Conservation (phyloP, 2,329 filamentous ascomycete genomes). For the Cladobotryum protrusum region DNA sequence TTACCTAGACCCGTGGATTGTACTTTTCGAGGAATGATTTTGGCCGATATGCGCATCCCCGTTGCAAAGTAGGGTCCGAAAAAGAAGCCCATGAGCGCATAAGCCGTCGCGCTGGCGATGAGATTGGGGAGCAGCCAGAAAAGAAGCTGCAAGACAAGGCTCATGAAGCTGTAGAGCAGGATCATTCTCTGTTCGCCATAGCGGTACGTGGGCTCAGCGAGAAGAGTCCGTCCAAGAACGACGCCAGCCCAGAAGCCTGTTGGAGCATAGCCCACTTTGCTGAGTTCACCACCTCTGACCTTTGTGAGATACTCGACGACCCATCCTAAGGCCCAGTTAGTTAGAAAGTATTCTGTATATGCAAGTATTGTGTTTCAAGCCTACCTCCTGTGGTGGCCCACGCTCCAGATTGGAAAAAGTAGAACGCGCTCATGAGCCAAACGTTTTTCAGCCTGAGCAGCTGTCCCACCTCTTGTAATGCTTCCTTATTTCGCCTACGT, state of each 20-base stretch:
- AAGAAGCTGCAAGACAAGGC: conserved; percentile 60
- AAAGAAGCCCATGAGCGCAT: conserved; percentile 70
- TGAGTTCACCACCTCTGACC: conserved; percentile 2
- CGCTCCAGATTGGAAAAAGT: conserved; percentile 10
- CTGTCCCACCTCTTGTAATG: not conserved
- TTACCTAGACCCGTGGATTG: conserved; percentile 59
- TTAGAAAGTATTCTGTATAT: not conserved
- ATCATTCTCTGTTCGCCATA: conserved; percentile 5
- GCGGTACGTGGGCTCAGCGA: conserved; percentile 33
- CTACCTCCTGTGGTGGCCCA: conserved; percentile 10
- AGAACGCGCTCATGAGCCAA: conserved; percentile 12
- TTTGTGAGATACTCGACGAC: conserved; percentile 10
- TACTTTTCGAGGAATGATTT: conserved; percentile 36
- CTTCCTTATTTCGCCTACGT: too few species aligned
- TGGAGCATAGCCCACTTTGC: conserved; percentile 7
- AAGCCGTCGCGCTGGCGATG: conserved; percentile 65
- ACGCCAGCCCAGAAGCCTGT: conserved; percentile 73
- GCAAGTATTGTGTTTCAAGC: too few species aligned
- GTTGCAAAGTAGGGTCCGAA: conserved; percentile 69
- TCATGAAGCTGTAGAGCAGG: conserved; percentile 55
- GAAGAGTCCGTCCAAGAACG: conserved; percentile 60
- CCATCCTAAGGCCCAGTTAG: conserved; percentile 4
- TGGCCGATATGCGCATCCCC: conserved; percentile 64
- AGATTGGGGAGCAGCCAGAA: conserved; percentile 80
- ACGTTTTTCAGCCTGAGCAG: conserved; percentile 5